phyloP scores from a whole-genome alignment of 371 early-diverging fungal genomes.

The Mucor plumbeus region DNA sequence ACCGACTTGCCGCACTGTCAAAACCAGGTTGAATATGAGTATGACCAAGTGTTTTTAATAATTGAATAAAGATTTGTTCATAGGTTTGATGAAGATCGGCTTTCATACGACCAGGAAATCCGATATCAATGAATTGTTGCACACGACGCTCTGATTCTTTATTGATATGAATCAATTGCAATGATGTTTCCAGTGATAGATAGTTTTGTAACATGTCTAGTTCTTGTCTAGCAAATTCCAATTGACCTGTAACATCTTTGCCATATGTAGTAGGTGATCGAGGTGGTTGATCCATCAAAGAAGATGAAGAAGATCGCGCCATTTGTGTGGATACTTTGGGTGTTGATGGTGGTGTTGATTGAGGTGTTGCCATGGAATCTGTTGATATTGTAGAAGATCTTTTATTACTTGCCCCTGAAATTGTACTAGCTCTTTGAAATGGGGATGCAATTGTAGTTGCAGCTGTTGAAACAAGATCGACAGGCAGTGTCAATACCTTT shows the following conservation, averaged over 20 bases:
- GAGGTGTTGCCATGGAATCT: slow-evolving; percentile 21
- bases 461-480: slow-evolving; percentile 56
- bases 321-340: slow-evolving; percentile 26
- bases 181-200: slow-evolving; percentile 76
- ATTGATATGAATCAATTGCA: slow-evolving; percentile 81
- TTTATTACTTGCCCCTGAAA: slow-evolving; percentile 1
- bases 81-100: slow-evolving; percentile 53
- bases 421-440: slow-evolving; percentile 23
- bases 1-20: slow-evolving; percentile 65
- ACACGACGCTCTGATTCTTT: slow-evolving; percentile 78
- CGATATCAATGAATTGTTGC: slow-evolving; percentile 39
- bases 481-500: slow-evolving; percentile 54
- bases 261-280: slow-evolving; percentile 1
- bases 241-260: slow-evolving; percentile 24
- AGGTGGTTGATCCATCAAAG: not conserved
- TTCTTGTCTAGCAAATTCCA: slow-evolving; percentile 40
- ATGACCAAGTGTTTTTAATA: slow-evolving; percentile 67
- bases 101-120: slow-evolving; percentile 40
- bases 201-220: slow-evolving; percentile 70
- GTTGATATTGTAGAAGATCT: slow-evolving; percentile 24
- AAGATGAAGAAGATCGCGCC: slow-evolving; percentile 15
- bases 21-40: slow-evolving; percentile 77
- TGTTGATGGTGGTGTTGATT: slow-evolving; percentile 34
- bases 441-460: slow-evolving; percentile 47
- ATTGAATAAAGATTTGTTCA: slow-evolving; percentile 67